Conservation (phyloP, 2,329 filamentous ascomycete species). For the Ophiostoma australiae region DNA sequence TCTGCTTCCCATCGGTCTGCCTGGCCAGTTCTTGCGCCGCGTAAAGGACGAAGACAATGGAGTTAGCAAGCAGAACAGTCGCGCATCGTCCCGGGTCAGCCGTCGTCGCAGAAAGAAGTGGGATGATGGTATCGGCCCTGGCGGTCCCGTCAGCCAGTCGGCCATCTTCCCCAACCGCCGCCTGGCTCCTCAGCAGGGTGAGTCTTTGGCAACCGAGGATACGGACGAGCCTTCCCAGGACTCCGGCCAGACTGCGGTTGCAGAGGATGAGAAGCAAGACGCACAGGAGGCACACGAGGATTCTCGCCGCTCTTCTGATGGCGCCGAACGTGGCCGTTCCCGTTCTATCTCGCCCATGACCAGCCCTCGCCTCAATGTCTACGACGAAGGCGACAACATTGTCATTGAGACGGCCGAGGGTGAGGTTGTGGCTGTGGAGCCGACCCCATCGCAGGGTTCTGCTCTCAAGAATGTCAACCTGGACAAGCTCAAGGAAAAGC, state of each 20-base stretch:
- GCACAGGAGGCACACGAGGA: neutral
- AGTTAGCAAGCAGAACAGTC: conserved; percentile 48
- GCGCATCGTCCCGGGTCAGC: conserved; percentile 56
- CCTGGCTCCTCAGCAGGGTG: conserved; percentile 18
- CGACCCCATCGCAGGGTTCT: conserved; percentile 28
- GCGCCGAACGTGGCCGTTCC: conserved; percentile 23
- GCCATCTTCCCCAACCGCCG: conserved; percentile 68
- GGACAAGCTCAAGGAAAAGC: conserved; percentile 28
- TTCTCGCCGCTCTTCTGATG: conserved; percentile 20
- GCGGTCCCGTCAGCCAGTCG: conserved; percentile 83
- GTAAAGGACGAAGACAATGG: conserved; percentile 68
- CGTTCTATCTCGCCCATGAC: conserved; percentile 21
- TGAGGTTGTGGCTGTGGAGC: conserved; percentile 69
- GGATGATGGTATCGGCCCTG: conserved; percentile 68
- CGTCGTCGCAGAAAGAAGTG: conserved; percentile 62
- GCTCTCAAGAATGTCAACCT: conserved; percentile 4
- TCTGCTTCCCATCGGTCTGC: conserved; percentile 64
- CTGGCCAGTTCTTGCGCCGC: conserved; percentile 73
- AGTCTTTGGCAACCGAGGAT: conserved; percentile 29
- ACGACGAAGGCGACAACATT: conserved; percentile 72
- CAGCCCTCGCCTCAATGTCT: conserved; percentile 57
- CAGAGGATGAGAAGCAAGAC: conserved; percentile 14
- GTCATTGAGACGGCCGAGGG: conserved; percentile 82
- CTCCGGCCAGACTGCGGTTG: conserved; percentile 19
- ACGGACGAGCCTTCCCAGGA: conserved; percentile 24